Evolutionary conservation across 352 stramenopile species (phyloP), one percentile per base, ranked within the genome.

Genomic region (Blastocystis sp.): DNA sequence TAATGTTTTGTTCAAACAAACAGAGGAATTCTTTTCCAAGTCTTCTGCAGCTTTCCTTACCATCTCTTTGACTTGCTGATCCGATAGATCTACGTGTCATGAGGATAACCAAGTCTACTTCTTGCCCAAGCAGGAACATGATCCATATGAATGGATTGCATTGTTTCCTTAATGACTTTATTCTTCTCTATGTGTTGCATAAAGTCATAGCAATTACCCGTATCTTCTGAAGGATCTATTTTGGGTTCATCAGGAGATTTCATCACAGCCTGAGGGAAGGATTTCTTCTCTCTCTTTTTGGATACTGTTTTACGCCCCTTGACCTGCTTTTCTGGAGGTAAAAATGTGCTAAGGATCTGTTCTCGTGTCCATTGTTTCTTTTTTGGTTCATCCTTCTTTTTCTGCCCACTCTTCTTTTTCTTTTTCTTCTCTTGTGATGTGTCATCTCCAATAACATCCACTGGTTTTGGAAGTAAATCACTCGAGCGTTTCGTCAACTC

Each of bases 281-380:
- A 44, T 30, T 81, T 81, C 70, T 81, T 81, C 53, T 81, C 70
- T n/a, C 42, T 81, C 33, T 77, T 51, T 30, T 56, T 30, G 30
- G 27, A 24, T 33, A 27, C 44, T 33, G 22, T 19, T 5, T 62
- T 53, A 22, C 33, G 44, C 9, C 17, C 22, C 11, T 44, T 64
- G 48, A 19, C 6, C 37, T 81, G 70, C 24, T 81, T 81, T 33
- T 53, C n/a, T 4, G 70, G 70, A 81, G 70, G 70, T 22, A 81
- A 44, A 44, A 81, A 81, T 2, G 70, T 81, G 42, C 70, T 81
- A 22, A 81, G 70, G 48, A 81, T 81, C 42, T 81, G 48, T 44
- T 81, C 70, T 51, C 70, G 70, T 33, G 44, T 60, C 70, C 70
- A 81, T 17, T 51, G 59, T 44, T 81, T 81, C 70, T 81, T 81